phyloP scores from a whole-genome alignment of 345 rosid species.

The Brassica carinata region DNA sequence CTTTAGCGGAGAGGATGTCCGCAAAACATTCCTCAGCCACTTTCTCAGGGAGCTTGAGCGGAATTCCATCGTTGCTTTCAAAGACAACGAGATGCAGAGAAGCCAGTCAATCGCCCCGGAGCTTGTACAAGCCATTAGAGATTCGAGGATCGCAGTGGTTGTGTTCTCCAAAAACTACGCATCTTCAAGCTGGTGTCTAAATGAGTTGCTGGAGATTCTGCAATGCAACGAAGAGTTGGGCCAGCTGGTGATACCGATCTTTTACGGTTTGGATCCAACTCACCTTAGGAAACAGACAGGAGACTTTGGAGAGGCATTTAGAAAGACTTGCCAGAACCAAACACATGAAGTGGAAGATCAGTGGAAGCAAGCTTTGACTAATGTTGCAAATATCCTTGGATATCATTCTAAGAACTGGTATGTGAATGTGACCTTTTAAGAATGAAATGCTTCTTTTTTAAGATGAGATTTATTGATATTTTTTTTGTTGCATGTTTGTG shows the following conservation, averaged over 20 bases:
- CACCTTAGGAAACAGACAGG: background rate
- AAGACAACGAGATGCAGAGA: background rate
- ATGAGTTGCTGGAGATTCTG: background rate
- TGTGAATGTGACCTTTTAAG: background rate
- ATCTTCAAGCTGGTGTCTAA: background rate
- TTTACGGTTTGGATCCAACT: constrained; percentile 4
- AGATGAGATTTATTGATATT: background rate
- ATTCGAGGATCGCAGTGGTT: background rate
- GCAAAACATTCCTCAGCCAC: constrained; percentile 2
- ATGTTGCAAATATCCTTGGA: background rate
- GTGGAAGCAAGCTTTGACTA: constrained; percentile 1
- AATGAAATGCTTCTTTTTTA: background rate
- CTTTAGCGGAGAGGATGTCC: constrained; percentile 8
- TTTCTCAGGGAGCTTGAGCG: background rate
- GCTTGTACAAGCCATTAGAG: background rate
- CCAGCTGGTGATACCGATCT: background rate
- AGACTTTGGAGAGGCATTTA: constrained; percentile 1
- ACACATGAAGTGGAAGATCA: background rate
- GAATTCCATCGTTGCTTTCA: background rate
- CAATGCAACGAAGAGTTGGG: background rate
- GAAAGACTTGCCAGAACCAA: background rate
- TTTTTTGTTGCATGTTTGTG: background rate
- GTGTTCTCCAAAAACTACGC: background rate
- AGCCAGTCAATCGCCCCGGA: background rate
- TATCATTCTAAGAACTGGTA: background rate